Base-by-base conservation (phyloP, 2,329 filamentous ascomycete genomes). In the Gremmenia infestans region DNA sequence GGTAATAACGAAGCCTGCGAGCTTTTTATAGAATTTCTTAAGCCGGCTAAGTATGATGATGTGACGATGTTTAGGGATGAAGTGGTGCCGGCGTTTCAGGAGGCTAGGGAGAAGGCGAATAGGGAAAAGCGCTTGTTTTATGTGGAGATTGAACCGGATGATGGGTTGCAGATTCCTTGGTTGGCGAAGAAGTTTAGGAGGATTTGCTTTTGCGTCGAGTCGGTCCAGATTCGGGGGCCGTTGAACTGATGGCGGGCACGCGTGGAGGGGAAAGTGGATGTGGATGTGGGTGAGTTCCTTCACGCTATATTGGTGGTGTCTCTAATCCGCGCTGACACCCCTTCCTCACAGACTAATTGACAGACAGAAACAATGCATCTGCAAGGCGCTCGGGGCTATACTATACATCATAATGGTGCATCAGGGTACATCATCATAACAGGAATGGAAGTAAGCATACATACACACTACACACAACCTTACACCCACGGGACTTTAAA, bases 21-120 rank as follows among this genome's bases (percentile, higher is more conserved):
- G 7, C 12, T 25, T 4, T 45, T 45, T 12, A 3, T 45, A 2
- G 7, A 45, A 7, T 22, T 45, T 6, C 2, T 22, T 1, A 19
- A 23, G 3, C 42, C 42, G 2, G 25, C 2, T 11, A 32, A 4
- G n/a, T 3, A 11, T 22, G 19, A 25, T 45, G 15, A 45, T 45
- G 5, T 45, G 15, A 3, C n/a, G n/a, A 25, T 2, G 3, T 45
- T 19, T 19, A 11, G 23, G 2, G 17, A 17, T 12, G 1, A 9
- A 1, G 9, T 17, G 5, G 2, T 11, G 1, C 19, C 15, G 2
- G 9, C 4, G 2, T 2, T 25, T 7, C 19, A 2, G 22, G 2
- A 14, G 19, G 42, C 5, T 7, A 19, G 42, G 12, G 42, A 45
- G 12, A 3, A 45, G 6, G 11, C 5, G 19, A 25, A 45, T 23